A percentile compares a stretch with the other conserved stretches of the same genome.
Conservation (phyloP, 23 red algal genomes). For the Gracilariopsis chorda region DNA sequence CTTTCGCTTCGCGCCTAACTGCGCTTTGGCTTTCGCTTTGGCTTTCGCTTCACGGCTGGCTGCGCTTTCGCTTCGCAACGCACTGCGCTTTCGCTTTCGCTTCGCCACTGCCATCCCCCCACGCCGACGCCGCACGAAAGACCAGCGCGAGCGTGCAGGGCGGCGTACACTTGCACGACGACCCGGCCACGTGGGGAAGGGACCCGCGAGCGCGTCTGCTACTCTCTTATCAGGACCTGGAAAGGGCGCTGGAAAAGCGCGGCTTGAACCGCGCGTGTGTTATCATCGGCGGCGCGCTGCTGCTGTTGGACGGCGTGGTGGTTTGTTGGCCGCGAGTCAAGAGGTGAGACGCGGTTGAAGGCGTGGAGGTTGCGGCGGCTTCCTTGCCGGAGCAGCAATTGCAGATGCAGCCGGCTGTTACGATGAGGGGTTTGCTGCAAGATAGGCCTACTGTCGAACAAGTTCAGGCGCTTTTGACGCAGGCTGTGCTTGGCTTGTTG, state of each 20-base stretch:
- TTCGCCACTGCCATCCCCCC: too few species aligned
- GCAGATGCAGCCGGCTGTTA: constrained; percentile 7
- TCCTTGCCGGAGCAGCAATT: constrained; percentile 55
- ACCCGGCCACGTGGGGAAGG: too few species aligned
- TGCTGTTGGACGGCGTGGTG: background rate
- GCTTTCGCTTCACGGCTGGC: too few species aligned
- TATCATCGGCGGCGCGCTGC: background rate
- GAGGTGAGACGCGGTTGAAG: constrained; percentile 72
- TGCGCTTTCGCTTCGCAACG: too few species aligned
- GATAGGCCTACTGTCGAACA: constrained; percentile 5
- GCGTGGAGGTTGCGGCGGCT: constrained; percentile 55
- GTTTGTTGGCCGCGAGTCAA: constrained; percentile 75
- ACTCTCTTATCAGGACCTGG: constrained; percentile 73
- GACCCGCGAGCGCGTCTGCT: constrained; percentile 2
- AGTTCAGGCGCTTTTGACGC: constrained; percentile 3
- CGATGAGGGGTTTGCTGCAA: constrained; percentile 30
- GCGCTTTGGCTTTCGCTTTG: too few species aligned
- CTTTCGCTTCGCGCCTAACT: too few species aligned
- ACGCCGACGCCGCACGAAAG: background rate
- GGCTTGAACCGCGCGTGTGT: constrained; percentile 36
- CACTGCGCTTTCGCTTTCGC: too few species aligned
- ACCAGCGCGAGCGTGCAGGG: background rate
- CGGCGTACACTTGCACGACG: background rate
- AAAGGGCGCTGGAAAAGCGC: constrained; percentile 19
- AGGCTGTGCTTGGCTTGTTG: constrained; percentile 36